Evolutionary conservation across 345 rosid genomes (phyloP).

Genomic region (Salix arbutifolia): DNA sequence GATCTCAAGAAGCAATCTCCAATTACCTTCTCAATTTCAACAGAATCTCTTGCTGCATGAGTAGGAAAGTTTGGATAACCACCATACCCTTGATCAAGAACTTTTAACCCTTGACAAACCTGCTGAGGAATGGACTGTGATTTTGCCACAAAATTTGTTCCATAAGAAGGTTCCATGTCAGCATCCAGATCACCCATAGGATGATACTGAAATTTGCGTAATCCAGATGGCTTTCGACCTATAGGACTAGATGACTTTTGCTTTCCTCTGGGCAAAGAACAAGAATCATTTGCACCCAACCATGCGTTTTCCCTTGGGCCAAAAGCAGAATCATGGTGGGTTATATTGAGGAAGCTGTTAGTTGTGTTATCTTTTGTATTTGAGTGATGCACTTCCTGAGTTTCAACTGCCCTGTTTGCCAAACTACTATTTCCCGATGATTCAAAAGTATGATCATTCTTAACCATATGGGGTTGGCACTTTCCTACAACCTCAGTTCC

Average conservation of each 20-base stretch:
- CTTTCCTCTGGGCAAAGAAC: slow-evolving; percentile 38
- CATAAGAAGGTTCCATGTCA: slow-evolving; percentile 43
- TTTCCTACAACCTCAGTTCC: slow-evolving; percentile 24
- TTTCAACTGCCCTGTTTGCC: slow-evolving; percentile 28
- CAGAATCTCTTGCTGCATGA: slow-evolving; percentile 36
- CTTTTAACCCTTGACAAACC: slow-evolving; percentile 32
- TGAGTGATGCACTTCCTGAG: slow-evolving; percentile 26
- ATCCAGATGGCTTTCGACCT: slow-evolving; percentile 39
- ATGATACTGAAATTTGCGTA: slow-evolving; percentile 82
- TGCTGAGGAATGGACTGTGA: slow-evolving; percentile 30
- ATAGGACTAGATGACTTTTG: slow-evolving; percentile 43
- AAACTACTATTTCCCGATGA: slow-evolving; percentile 42
- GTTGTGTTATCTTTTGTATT: slow-evolving; percentile 33
- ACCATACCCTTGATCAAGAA: slow-evolving; percentile 24
- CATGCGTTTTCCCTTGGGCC: slow-evolving; percentile 37
- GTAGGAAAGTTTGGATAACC: slow-evolving; percentile 40
- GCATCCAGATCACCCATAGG: slow-evolving; percentile 83
- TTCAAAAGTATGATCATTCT: slow-evolving; percentile 41
- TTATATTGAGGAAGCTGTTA: slow-evolving; percentile 31
- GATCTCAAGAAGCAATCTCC: neutral
- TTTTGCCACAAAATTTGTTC: slow-evolving; percentile 32
- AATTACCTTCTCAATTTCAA: slow-evolving; percentile 51
- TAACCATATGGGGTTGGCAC: slow-evolving; percentile 26
- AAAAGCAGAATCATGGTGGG: slow-evolving; percentile 30
- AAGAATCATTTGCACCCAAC: slow-evolving; percentile 44